Evolutionary conservation across 495 filamentous ascomycete species (phyloP).

Genomic region (Penicillium cataractarum): DNA sequence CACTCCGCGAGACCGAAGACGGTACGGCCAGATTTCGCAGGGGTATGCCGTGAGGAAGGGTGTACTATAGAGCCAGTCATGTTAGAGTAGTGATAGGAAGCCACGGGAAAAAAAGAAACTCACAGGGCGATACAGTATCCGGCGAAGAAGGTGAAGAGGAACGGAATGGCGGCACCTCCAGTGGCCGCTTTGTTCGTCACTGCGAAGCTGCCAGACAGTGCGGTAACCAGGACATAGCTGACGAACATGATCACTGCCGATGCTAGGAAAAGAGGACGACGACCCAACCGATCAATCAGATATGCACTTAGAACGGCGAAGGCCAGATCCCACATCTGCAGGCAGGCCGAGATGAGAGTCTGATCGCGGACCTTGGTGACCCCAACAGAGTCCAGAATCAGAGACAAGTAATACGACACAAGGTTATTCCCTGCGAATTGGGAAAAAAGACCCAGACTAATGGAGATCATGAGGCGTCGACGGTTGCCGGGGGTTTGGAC

Average conservation of each 20-base stretch:
- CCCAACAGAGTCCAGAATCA: constrained; percentile 59
- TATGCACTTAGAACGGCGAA: constrained; percentile 56
- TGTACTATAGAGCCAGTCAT: constrained; percentile 34
- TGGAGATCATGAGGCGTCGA: constrained; percentile 57
- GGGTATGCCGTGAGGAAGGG: constrained; percentile 68
- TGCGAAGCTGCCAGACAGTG: constrained; percentile 56
- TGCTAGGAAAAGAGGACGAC: constrained; percentile 57
- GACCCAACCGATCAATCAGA: constrained; percentile 58
- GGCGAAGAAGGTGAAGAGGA: constrained; percentile 61
- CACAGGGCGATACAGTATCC: constrained; percentile 63
- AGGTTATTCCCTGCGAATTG: constrained; percentile 71
- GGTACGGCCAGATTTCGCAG: constrained; percentile 67
- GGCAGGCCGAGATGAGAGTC: constrained; percentile 34
- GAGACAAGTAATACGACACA: constrained; percentile 61
- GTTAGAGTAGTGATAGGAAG: background rate
- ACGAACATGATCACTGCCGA: constrained; percentile 54
- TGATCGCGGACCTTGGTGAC: constrained; percentile 49
- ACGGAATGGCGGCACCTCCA: constrained; percentile 58
- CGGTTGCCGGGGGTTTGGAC: constrained; percentile 69
- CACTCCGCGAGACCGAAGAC: constrained; percentile 67
- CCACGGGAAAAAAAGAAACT: background rate
- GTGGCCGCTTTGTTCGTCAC: constrained; percentile 31
- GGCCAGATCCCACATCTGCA: constrained; percentile 46
- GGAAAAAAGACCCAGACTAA: constrained; percentile 66
- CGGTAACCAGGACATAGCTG: constrained; percentile 59